phyloP scores from a whole-genome alignment of 1,139 yeast species.

The Scheffersomyces quercinus region DNA sequence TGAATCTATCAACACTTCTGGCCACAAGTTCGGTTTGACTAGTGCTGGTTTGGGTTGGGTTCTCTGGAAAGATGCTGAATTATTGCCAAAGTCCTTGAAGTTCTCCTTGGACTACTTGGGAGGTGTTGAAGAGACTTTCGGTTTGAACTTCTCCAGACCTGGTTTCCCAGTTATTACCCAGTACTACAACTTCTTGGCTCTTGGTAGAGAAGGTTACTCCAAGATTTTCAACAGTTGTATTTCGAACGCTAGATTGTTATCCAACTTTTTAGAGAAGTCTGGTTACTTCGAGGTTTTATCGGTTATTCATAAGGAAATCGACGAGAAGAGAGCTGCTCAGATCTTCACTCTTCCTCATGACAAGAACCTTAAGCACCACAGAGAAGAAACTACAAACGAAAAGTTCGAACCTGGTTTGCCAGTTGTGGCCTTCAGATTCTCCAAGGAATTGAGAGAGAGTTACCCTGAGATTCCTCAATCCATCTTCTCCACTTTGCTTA shows the following conservation, averaged over 20 bases:
- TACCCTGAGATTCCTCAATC: slow-evolving; percentile 89
- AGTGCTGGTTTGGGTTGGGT: slow-evolving; percentile 95
- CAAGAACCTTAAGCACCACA: slow-evolving; percentile 10
- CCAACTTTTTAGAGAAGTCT: slow-evolving; percentile 63
- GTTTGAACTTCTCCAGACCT: slow-evolving; percentile 86
- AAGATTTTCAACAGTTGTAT: slow-evolving; percentile 63
- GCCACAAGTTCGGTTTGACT: slow-evolving; percentile 89
- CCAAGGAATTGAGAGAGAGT: slow-evolving; percentile 52
- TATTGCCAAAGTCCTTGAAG: slow-evolving; percentile 68
- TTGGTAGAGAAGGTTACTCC: slow-evolving; percentile 72
- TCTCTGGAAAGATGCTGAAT: slow-evolving; percentile 67
- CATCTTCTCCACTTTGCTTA: slow-evolving; percentile 66
- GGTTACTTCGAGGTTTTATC: slow-evolving; percentile 74
- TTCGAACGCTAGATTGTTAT: slow-evolving; percentile 68
- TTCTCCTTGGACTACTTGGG: slow-evolving; percentile 85
- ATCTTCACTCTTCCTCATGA: slow-evolving; percentile 26
- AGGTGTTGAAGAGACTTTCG: slow-evolving; percentile 85
- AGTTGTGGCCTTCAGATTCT: slow-evolving; percentile 81
- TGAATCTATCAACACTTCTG: slow-evolving; percentile 85
- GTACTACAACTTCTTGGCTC: slow-evolving; percentile 72
- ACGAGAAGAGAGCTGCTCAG: slow-evolving; percentile 8
- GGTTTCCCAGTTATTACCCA: slow-evolving; percentile 90
- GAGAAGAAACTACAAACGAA: slow-evolving; percentile 26
- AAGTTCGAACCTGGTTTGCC: slow-evolving; percentile 77
- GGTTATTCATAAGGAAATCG: slow-evolving; percentile 63